These are phyloP conservation scores for Cercospora sp. DNA, from an alignment of 2,329 filamentous ascomycete genomes.

Conservation along the genomic window DNA sequence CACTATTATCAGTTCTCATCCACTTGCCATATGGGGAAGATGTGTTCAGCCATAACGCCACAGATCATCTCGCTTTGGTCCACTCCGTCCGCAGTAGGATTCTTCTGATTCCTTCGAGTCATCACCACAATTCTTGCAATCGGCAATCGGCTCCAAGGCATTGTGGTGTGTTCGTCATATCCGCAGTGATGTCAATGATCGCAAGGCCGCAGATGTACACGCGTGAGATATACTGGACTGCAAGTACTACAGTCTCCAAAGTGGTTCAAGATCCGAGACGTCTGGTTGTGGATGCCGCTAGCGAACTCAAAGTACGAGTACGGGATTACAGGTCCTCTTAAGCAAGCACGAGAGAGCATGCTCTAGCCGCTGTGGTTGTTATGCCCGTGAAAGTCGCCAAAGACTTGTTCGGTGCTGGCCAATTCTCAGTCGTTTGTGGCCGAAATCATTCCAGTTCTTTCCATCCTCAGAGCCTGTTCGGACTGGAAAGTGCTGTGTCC, in stretches of 20 bases:
- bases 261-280: not conserved
- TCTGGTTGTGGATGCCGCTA: constrained; percentile 2
- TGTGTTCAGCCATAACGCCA: constrained; percentile 4
- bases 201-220: not conserved
- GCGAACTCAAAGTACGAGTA: constrained; percentile 2
- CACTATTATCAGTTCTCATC: not conserved
- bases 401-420: not conserved
- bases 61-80: constrained; percentile 4
- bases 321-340: not conserved
- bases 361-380: not conserved
- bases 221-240: not conserved
- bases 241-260: not conserved
- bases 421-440: not conserved
- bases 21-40: not conserved
- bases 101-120: not conserved
- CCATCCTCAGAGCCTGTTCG: not conserved
- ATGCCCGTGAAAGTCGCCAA: not conserved
- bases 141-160: not conserved
- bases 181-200: not conserved
- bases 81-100: not conserved
- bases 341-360: not conserved
- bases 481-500: not conserved
- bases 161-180: not conserved
- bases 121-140: not conserved
- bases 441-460: not conserved